A percentile compares a stretch with the other conserved stretches of the same genome.
phyloP scores from a whole-genome alignment of 176 grass and related monocot species.

The Aegilops sharonensis region DNA sequence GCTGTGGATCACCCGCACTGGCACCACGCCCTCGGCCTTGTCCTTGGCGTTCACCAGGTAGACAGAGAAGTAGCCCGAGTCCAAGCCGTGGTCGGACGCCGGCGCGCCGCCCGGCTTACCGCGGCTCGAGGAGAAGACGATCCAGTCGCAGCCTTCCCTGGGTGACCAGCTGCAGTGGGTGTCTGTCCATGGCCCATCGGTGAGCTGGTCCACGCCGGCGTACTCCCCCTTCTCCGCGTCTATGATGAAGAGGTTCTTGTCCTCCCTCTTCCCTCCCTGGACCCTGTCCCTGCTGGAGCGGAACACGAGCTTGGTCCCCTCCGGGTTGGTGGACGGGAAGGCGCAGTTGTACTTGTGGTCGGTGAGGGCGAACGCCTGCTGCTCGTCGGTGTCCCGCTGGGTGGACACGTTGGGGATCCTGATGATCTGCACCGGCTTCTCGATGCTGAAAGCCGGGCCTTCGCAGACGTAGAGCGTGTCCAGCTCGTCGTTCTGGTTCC shows the following conservation, averaged over 20 bases:
- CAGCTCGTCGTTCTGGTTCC: slow-evolving; percentile 30
- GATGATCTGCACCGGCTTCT: background rate
- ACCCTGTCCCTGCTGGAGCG: slow-evolving; percentile 7
- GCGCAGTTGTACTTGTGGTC: background rate
- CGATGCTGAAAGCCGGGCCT: background rate
- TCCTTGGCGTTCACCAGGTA: background rate
- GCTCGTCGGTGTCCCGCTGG: background rate
- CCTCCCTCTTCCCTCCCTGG: background rate
- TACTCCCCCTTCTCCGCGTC: background rate
- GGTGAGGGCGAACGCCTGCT: background rate
- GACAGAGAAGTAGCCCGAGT: slow-evolving; percentile 26
- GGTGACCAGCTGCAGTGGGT: slow-evolving; percentile 52
- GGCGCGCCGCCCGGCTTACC: background rate
- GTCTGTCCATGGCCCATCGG: background rate
- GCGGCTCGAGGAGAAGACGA: slow-evolving; percentile 42
- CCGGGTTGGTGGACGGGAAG: background rate
- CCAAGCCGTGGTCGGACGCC: background rate
- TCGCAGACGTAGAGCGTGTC: slow-evolving; percentile 36
- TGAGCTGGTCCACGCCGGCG: slow-evolving; percentile 4
- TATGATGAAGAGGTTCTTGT: slow-evolving; percentile 45
- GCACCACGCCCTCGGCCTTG: background rate
- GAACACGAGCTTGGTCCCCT: slow-evolving; percentile 22
- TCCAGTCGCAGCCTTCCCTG: slow-evolving; percentile 13
- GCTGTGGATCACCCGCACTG: slow-evolving; percentile 26
- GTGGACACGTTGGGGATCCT: background rate